Percentiles rank a stretch among this genome's conserved stretches.
These are phyloP conservation scores for Salicornia ramosissima DNA, from an alignment of 148 eudicot genomes.

Conservation along the genomic window DNA sequence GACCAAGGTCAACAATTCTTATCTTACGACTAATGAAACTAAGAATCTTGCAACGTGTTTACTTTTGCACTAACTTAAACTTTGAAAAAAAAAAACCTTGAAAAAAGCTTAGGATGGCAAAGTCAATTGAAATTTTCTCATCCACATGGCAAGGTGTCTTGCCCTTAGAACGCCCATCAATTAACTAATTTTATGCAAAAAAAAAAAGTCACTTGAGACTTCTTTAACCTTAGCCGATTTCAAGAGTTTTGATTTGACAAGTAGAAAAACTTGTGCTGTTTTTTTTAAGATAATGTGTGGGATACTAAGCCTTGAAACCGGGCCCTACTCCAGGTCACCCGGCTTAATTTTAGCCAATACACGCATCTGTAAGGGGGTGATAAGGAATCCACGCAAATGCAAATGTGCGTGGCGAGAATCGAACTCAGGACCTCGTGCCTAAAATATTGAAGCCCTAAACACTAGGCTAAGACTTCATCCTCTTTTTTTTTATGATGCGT, in stretches of 20 bases:
- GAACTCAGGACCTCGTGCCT: no score
- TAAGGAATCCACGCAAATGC: no score
- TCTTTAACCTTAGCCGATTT: background rate
- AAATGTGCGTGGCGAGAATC: no score
- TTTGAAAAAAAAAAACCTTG: slow-evolving; percentile 1
- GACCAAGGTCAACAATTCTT: background rate
- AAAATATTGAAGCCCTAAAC: no score
- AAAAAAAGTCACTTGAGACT: background rate
- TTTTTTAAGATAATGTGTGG: no score
- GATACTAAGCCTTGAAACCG: no score
- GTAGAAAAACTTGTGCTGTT: background rate
- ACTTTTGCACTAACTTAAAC: background rate
- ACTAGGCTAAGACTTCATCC: no score
- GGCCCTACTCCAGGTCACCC: no score
- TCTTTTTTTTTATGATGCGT: no score
- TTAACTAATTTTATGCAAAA: background rate
- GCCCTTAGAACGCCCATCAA: background rate
- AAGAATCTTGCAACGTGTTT: background rate
- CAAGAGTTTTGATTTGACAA: background rate
- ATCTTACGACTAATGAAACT: background rate
- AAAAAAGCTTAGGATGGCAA: background rate
- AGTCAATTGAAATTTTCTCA: background rate
- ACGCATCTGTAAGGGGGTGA: no score
- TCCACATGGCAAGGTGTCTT: background rate
- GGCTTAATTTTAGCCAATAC: no score